phyloP scores from a whole-genome alignment of 2,329 filamentous ascomycete species.

The Penicillium aurantiogriseum region DNA sequence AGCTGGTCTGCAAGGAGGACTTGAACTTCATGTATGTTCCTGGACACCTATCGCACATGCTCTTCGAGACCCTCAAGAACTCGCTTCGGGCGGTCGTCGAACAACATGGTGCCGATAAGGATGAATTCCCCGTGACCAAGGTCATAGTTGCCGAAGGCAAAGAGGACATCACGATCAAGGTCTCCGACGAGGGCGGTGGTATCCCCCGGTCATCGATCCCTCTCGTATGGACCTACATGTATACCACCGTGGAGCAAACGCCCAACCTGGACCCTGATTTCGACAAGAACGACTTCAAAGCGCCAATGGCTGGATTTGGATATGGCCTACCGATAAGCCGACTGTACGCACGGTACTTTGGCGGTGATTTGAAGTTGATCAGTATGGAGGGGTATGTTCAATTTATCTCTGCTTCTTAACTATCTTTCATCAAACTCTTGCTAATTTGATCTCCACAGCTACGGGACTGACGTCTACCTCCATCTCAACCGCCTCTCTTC shows the following conservation, averaged over 20 bases:
- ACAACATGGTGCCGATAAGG: slow-evolving; percentile 88
- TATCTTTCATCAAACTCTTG: neutral
- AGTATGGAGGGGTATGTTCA: slow-evolving; percentile 92
- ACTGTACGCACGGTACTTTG: slow-evolving; percentile 94
- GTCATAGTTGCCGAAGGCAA: slow-evolving; percentile 97
- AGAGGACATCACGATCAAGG: slow-evolving; percentile 98
- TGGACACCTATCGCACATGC: slow-evolving; percentile 98
- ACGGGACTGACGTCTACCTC: slow-evolving; percentile 97
- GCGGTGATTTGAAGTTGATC: slow-evolving; percentile 93
- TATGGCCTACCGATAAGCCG: slow-evolving; percentile 93
- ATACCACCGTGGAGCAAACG: slow-evolving; percentile 95
- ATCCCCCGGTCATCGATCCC: slow-evolving; percentile 92
- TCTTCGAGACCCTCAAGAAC: slow-evolving; percentile 99
- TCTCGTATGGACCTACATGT: slow-evolving; percentile 99
- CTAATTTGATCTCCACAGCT: slow-evolving; percentile 55
- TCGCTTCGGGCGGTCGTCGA: slow-evolving; percentile 95
- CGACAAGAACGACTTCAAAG: slow-evolving; percentile 98
- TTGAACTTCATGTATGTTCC: slow-evolving; percentile 99
- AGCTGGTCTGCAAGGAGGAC: slow-evolving; percentile 90
- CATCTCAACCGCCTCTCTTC: slow-evolving; percentile 94
- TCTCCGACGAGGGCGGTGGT: slow-evolving; percentile 93
- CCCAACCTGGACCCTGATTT: slow-evolving; percentile 95
- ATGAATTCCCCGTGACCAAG: slow-evolving; percentile 94
- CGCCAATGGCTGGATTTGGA: slow-evolving; percentile 98
- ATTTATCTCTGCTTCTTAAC: slow-evolving; percentile 10